Evolutionary conservation across 192 early-diverging fungal species (phyloP), one percentile per base, ranked within the genome.

Genomic region (Entomortierella parvispora): DNA sequence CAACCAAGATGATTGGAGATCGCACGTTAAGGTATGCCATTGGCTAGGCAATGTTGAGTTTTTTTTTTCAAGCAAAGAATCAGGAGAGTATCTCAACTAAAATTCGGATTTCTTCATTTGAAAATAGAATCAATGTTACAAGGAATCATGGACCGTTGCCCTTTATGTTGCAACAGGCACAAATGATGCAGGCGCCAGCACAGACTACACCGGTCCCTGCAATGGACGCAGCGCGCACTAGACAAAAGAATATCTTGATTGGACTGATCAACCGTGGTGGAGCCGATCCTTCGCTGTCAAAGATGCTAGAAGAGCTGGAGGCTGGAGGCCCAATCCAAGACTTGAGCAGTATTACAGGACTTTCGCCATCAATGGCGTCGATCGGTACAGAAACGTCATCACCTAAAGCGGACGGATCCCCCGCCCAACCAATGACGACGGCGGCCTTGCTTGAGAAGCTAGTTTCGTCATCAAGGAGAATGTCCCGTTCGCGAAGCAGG

Each of bases 121-220:
- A 12, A 17, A 14, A 18, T 68, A 77, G 72, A 43, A 48, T 77
- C 4, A 77, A 77, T 32, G 34, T 68, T 17, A 64, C 72, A 31
- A 55, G 60, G 37, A 64, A 77, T 59, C 55, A 47, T 12, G 72
- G 72, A 11, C 65, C 72, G 7, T 20, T 77, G 29, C 72, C 72
- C n/a, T 77, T 68, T 25, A 62, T 77, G 65, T 45, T 77, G 25
- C 72, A 77, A 23, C 72, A 77, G 40, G 65, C 72, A 4, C 72
- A 77, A 54, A 61, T 68, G 58, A 77, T 77, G 72, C 72, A 68
- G n/a, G 33, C 65, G 7, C 43, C 68, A 23, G 45, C 55, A 33
- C 69, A 71, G 42, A n/a, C 29, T 6, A 25, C 55, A 20, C 54
- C 46, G 52, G 18, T 52, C 0, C 55, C 46, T 0, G 47, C 61